Evolutionary conservation across 345 rosid species (phyloP).

Genomic region (Acer yangbiense): DNA sequence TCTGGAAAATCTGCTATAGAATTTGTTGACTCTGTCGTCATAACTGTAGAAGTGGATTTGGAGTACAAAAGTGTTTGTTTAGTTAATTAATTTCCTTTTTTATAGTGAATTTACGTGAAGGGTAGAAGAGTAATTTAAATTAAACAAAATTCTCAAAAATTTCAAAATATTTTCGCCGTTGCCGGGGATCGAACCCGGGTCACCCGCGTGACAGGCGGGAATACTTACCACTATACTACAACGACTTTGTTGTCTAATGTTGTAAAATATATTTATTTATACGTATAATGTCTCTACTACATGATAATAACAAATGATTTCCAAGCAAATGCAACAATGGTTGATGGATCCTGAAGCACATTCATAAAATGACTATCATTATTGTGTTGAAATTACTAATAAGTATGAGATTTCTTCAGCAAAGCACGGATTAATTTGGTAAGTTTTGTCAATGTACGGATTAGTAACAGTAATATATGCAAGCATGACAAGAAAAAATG

Average conservation of each 20-base stretch:
- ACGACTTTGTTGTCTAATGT: conserved; percentile 20
- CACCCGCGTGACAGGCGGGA: conserved; percentile 76
- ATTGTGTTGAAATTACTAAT: neutral
- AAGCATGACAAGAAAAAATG: neutral
- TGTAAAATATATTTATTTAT: too few relatives aligned
- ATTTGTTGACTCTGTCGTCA: neutral
- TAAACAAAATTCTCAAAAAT: neutral
- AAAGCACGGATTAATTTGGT: neutral
- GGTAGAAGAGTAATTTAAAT: too few relatives aligned
- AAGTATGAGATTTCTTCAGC: neutral
- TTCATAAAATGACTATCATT: too few relatives aligned
- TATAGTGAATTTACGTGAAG: too few relatives aligned
- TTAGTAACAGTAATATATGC: neutral
- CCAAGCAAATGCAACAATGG: too few relatives aligned
- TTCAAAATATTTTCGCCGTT: conserved; percentile 39
- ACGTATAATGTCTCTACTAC: too few relatives aligned
- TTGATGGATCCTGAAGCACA: too few relatives aligned
- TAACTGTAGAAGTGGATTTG: too few relatives aligned
- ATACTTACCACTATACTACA: conserved; percentile 75
- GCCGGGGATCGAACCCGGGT: conserved; percentile 86
- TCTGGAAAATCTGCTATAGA: neutral
- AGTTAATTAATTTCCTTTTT: too few relatives aligned
- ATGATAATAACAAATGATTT: too few relatives aligned
- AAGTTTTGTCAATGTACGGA: too few relatives aligned
- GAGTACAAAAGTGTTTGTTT: too few relatives aligned